A percentile compares a stretch with the other conserved stretches of the same genome.
These are phyloP conservation scores for Zelonia costaricensis DNA, from an alignment of 208 protist species.

Conservation along the genomic window DNA sequence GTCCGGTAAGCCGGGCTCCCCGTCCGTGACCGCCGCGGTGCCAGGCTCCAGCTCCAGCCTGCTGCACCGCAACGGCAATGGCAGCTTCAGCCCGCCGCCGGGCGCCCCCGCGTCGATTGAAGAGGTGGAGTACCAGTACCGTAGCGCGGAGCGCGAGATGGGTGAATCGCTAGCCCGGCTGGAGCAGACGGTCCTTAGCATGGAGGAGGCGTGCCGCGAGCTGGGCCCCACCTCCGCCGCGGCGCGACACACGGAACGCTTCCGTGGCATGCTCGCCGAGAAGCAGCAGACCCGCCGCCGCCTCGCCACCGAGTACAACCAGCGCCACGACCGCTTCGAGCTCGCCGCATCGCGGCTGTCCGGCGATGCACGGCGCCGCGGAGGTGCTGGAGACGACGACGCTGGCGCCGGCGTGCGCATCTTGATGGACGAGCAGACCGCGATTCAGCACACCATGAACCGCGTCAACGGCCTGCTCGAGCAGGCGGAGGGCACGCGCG, in stretches of 20 bases:
- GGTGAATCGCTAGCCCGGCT: slow-evolving; percentile 22
- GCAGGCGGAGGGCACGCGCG: slow-evolving; percentile 56
- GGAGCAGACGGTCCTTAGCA: slow-evolving; percentile 25
- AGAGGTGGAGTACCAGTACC: slow-evolving; percentile 30
- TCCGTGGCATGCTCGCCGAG: slow-evolving; percentile 57
- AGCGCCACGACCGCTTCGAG: slow-evolving; percentile 61
- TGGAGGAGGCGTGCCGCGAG: slow-evolving; percentile 30
- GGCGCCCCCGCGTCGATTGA: slow-evolving; percentile 2
- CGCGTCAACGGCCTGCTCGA: slow-evolving; percentile 66
- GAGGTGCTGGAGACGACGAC: slow-evolving; percentile 13
- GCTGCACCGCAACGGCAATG: background rate
- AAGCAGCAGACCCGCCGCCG: slow-evolving; percentile 50
- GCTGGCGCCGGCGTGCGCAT: slow-evolving; percentile 52
- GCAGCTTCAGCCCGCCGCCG: background rate
- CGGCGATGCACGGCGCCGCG: slow-evolving; percentile 15
- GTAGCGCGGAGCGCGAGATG: slow-evolving; percentile 21
- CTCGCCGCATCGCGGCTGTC: slow-evolving; percentile 45
- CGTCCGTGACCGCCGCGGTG: slow-evolving; percentile 1
- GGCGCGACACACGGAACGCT: slow-evolving; percentile 60
- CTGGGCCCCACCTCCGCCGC: slow-evolving; percentile 28
- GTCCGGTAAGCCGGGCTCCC: background rate
- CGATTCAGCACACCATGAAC: slow-evolving; percentile 68
- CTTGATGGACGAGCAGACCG: slow-evolving; percentile 76
- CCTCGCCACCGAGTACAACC: slow-evolving; percentile 41
- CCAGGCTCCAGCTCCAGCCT: background rate